Percentiles rank a stretch among this genome's conserved stretches.
phyloP scores from a whole-genome alignment of 805 yeast species.

The Yueomyces sinensis region DNA sequence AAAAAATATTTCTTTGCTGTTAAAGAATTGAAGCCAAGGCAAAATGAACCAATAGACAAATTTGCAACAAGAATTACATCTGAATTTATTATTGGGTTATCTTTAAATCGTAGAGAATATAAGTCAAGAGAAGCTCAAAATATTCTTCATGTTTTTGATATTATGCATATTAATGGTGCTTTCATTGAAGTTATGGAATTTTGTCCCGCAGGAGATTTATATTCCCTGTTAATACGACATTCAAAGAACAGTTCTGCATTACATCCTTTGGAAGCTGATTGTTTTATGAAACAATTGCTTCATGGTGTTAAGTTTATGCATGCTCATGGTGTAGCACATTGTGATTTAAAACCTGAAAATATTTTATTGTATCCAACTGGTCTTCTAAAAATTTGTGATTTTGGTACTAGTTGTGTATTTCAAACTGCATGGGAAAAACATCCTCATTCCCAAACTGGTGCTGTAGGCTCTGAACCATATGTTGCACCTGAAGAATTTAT shows the following conservation, averaged over 20 bases:
- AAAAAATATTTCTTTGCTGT: conserved; percentile 66
- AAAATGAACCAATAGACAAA: conserved; percentile 84
- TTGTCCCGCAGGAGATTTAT: conserved; percentile 75
- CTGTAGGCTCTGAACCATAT: conserved; percentile 82
- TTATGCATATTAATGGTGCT: conserved; percentile 64
- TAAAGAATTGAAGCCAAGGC: conserved; percentile 75
- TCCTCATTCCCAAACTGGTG: conserved; percentile 53
- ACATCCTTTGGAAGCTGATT: conserved; percentile 64
- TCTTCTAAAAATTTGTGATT: conserved; percentile 61
- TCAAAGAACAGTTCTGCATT: conserved; percentile 36
- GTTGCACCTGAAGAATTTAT: conserved; percentile 83
- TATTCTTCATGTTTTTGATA: conserved; percentile 51
- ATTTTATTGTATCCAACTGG: conserved; percentile 57
- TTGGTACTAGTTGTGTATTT: conserved; percentile 86
- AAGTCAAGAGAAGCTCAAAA: conserved; percentile 1
- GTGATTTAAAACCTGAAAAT: conserved; percentile 87
- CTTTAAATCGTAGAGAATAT: conserved; percentile 34
- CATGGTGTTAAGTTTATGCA: conserved; percentile 80
- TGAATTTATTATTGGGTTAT: conserved; percentile 78
- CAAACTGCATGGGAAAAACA: conserved; percentile 81
- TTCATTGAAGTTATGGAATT: conserved; percentile 89
- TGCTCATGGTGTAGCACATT: conserved; percentile 84
- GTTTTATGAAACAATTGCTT: conserved; percentile 76
- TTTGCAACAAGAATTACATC: conserved; percentile 80
- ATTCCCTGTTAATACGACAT: conserved; percentile 36